Evolutionary conservation across 2,329 filamentous ascomycete genomes (phyloP), one percentile per base, ranked within the genome.

Genomic region (Epicoccum sorghinum): DNA sequence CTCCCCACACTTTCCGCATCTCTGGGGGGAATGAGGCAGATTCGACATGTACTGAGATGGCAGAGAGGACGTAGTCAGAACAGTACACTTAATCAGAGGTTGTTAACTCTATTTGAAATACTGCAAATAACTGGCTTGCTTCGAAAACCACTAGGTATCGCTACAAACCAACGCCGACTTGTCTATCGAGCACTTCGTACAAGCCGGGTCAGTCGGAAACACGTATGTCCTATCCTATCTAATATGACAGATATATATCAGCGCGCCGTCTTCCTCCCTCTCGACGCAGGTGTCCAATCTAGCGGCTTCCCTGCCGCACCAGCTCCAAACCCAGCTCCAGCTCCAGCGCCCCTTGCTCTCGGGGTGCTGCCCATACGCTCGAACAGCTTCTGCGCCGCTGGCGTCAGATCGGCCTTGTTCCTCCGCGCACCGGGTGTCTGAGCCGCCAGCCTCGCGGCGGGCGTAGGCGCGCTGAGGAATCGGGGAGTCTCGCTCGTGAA

Each of bases 381-480:
- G 59, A 77, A 77, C 53, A 75, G 64, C 50, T 63, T 67, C 63
- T 89, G 85, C 4, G 88, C 91, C 12, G 91, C 91, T 4, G 91
- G 91, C 24, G 90, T 95, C 69, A 74, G 55, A 43, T 66, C 65
- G 77, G 83, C 60, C 90, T 84, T 70, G 81, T 86, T 59, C 82
- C 86, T 69, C 18, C 58, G 47, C 35, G 62, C 27, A 9, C 27
- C 66, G 1, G 68, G 65, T 32, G 68, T 69, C 55, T 62, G 43
- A 12, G 32, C 57, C 79, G 86, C 86, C 30, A 91, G 74, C 57
- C 86, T 81, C 70, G 87, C 84, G 3, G 87, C 89, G 4, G 91
- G 90, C 22, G 90, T 93, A 60, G 86, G 89, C 1, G 87, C 85
- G 58, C 90, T 90, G 62, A 82, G 85, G 7, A 90, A 89, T n/a